Base-by-base conservation (phyloP, 164 flowering plant genomes). In the Berberis vulgaris region DNA sequence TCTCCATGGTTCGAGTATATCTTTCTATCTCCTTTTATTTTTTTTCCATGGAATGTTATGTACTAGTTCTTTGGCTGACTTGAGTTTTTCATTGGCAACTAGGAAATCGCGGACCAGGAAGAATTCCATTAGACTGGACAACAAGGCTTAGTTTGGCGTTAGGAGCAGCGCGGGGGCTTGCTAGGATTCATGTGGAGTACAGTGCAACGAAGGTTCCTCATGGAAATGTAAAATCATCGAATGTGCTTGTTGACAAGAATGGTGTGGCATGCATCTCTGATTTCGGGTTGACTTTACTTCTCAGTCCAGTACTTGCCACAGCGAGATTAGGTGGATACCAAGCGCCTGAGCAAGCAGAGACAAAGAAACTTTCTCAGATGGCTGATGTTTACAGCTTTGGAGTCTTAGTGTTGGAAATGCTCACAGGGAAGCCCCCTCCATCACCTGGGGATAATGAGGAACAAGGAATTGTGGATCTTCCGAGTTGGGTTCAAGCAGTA, bases 81-180 rank as follows among this genome's bases (percentile, higher is more conserved):
- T 52, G 3, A 6, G 10, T 52, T 1, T 5, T 7, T 7, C n/a
- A 3, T 52, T 52, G 26, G 54, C 13, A 10, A 52, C n/a, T 67
- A 91, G 97, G 82, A 7, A 87, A 85, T 54, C 78, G 97, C 3
- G 99, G 99, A 8, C 87, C 91, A 1, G 97, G 99, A 12, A 82
- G 99, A 65, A 87, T 84, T 57, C 97, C 99, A 8, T 57, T 95
- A 69, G 99, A 95, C 69, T 95, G 99, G 99, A 89, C 96, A 1
- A 89, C 96, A 6, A 84, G 99, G 72, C 79, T 89, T 68, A 82
- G 96, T 68, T 71, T 95, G 74, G 86, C 81, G 12, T 64, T 91
- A 3, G 97, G 97, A 13, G 97, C 97, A 1, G 97, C 97, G 43
- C 76, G 96, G 1, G 99, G 99, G 13, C 79, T 95, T 1, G 86